Conservation (phyloP, 139 green algal species). For the Desmodesmus armatus region DNA sequence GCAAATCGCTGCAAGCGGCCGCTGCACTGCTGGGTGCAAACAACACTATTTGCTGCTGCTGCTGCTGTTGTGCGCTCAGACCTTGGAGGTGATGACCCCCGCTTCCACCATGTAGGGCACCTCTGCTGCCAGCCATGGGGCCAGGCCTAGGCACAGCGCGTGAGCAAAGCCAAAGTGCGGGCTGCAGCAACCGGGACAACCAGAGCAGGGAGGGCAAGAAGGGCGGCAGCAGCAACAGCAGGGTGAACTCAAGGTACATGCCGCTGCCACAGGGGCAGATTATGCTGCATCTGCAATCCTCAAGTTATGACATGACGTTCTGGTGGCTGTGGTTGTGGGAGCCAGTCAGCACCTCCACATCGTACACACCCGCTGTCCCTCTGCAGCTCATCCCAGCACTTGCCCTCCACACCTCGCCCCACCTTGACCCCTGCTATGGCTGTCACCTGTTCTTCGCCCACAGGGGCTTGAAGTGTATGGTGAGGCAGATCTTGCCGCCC, state of each 20-base stretch:
- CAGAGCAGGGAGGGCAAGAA: not conserved
- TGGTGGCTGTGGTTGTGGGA: too few relatives aligned
- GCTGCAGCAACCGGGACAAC: too few relatives aligned
- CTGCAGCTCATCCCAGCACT: not conserved
- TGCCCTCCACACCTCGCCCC: too few relatives aligned
- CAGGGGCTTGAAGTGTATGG: constrained; percentile 98
- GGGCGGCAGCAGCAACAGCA: constrained; percentile 5
- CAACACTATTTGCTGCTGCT: too few relatives aligned
- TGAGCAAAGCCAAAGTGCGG: constrained; percentile 97
- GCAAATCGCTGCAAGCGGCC: too few relatives aligned
- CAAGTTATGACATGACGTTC: too few relatives aligned
- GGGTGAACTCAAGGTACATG: not conserved
- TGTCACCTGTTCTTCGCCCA: constrained; percentile 92
- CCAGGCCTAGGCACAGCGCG: constrained; percentile 94
- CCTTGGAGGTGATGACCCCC: constrained; percentile 81
- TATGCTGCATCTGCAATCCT: not conserved
- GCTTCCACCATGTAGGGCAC: constrained; percentile 92
- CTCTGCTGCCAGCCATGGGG: constrained; percentile 96
- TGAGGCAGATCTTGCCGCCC: constrained; percentile 97
- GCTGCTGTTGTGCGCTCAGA: constrained; percentile 44
- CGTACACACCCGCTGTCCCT: not conserved
- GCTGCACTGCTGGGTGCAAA: too few relatives aligned
- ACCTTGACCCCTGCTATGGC: too few relatives aligned
- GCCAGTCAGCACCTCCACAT: too few relatives aligned
- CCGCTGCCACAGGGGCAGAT: too few relatives aligned